Percentiles rank a stretch among this genome's conserved stretches.
phyloP scores from a whole-genome alignment of 1,284 basidiomycete genomes.

The Leccinum insolens region DNA sequence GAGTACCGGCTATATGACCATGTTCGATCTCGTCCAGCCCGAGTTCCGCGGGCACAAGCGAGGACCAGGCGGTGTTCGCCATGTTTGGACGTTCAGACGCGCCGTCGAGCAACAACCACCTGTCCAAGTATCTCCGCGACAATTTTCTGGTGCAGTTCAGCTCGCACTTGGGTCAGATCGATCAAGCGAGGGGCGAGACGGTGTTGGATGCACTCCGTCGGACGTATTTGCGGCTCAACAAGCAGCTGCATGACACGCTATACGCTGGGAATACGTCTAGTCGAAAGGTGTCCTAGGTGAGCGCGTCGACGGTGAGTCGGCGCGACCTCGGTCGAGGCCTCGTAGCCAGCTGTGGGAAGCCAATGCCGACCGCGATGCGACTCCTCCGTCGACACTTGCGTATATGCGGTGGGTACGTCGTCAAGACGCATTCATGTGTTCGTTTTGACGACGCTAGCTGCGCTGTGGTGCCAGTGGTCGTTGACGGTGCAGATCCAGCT shows the following conservation, averaged over 20 bases:
- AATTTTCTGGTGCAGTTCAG: slow-evolving; percentile 70
- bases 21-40: slow-evolving; percentile 94
- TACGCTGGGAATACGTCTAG: slow-evolving; percentile 42
- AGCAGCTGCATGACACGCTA: slow-evolving; percentile 70
- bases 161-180: slow-evolving; percentile 53
- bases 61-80: slow-evolving; percentile 90
- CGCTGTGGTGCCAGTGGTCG: slow-evolving; percentile 79
- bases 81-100: slow-evolving; percentile 88
- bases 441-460: slow-evolving; percentile 88
- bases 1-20: slow-evolving; percentile 75
- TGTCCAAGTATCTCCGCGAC: slow-evolving; percentile 84
- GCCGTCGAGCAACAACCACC: slow-evolving; percentile 60
- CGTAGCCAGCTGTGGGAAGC: slow-evolving; percentile 88
- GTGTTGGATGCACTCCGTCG: slow-evolving; percentile 80
- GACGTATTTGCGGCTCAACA: slow-evolving; percentile 86
- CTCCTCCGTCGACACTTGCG: slow-evolving; percentile 88
- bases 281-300: slow-evolving; percentile 74
- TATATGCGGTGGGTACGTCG: slow-evolving; percentile 96
- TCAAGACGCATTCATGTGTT: slow-evolving; percentile 99
- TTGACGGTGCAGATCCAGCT: slow-evolving; percentile 88
- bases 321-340: slow-evolving; percentile 39
- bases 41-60: slow-evolving; percentile 73
- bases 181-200: slow-evolving; percentile 45
- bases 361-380: slow-evolving; percentile 95
- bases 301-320: slow-evolving; percentile 43